Evolutionary conservation across 2,329 filamentous ascomycete genomes (phyloP).

Genomic region (Diaporthe capsici): DNA sequence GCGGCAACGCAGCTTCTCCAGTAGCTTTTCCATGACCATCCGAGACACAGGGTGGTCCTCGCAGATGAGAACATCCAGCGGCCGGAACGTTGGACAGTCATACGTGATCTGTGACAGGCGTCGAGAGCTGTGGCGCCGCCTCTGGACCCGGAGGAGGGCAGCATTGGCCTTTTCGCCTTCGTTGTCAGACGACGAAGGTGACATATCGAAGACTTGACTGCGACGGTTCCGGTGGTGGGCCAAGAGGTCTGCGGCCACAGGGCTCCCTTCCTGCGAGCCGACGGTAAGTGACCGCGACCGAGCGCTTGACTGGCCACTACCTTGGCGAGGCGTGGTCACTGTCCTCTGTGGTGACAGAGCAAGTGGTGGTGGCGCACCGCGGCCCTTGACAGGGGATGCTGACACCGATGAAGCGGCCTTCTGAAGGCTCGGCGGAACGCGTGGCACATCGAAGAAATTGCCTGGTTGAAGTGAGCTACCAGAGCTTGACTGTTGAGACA

Average conservation of each 20-base stretch:
- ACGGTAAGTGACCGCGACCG: slow-evolving; percentile 91
- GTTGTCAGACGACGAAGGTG: slow-evolving; percentile 96
- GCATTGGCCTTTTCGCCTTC: slow-evolving; percentile 94
- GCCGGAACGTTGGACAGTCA: slow-evolving; percentile 87
- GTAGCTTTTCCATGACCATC: slow-evolving; percentile 97
- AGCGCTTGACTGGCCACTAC: slow-evolving; percentile 72
- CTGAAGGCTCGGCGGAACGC: slow-evolving; percentile 71
- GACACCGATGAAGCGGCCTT: slow-evolving; percentile 70
- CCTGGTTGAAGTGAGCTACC: slow-evolving; percentile 77
- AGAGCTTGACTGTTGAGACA: slow-evolving; percentile 79
- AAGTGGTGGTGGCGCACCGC: slow-evolving; percentile 64
- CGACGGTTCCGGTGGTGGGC: slow-evolving; percentile 87
- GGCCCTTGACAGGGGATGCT: slow-evolving; percentile 70
- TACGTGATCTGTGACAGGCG: slow-evolving; percentile 92
- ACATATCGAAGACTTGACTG: slow-evolving; percentile 96
- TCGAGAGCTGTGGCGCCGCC: slow-evolving; percentile 94
- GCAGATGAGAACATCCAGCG: slow-evolving; percentile 94
- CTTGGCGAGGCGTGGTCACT: slow-evolving; percentile 71
- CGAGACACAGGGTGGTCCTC: slow-evolving; percentile 97
- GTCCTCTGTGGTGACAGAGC: slow-evolving; percentile 75
- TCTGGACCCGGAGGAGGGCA: slow-evolving; percentile 85
- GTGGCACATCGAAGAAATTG: slow-evolving; percentile 79
- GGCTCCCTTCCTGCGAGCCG: slow-evolving; percentile 92
- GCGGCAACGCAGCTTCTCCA: slow-evolving; percentile 95
- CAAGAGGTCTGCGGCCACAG: slow-evolving; percentile 76